Base-by-base conservation (phyloP, 1,284 basidiomycete species). In the Tylopilus orsonianus region DNA sequence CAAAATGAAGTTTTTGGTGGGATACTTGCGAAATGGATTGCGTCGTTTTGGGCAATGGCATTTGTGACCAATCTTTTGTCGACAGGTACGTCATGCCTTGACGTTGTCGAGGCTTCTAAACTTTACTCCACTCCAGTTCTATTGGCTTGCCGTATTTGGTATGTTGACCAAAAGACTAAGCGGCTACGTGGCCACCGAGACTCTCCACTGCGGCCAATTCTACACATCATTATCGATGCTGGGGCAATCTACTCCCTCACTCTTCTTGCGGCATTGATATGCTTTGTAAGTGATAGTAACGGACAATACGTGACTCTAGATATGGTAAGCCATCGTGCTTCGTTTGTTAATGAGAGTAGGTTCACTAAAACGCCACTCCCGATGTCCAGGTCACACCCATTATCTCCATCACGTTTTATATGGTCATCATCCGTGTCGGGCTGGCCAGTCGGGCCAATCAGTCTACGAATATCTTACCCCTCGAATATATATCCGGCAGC, bases 361-460 rank as follows among this genome's bases (percentile, higher is more conserved):
- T 12, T 1, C 32, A 30, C 48, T 49, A 20, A 53, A 8, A 16
- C 14, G 10, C 24, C 9, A 14, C 16, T 30, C 1, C 19, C 24
- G n/a, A 44, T 8, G 26, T 23, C 23, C n/a, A 62, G 49, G 48
- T 55, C 20, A 48, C 44, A 32, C 59, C 57, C 7, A 46, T 61
- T 33, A 59, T 58, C 22, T 61, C 57, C 6, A 61, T 58, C 46
- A 57, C 57, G 20, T 61, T 61, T 41, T 61, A 59, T 18, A 59
- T 59, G 57, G 48, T 59, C 20, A 59, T 59, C 4, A 59, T 59
- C 8, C 57, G 59, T 5, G 50, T 57, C 6, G 57, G 55, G 3
- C 12, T 60, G 20, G 39, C 55, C 13, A 44, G 48, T 18, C 44
- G 41, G 13, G 34, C 19, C 9, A 49, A n/a, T 24, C 49, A 38